Evolutionary conservation across 2,329 filamentous ascomycete species (phyloP).

Genomic region (Ophiostoma angusticollis): DNA sequence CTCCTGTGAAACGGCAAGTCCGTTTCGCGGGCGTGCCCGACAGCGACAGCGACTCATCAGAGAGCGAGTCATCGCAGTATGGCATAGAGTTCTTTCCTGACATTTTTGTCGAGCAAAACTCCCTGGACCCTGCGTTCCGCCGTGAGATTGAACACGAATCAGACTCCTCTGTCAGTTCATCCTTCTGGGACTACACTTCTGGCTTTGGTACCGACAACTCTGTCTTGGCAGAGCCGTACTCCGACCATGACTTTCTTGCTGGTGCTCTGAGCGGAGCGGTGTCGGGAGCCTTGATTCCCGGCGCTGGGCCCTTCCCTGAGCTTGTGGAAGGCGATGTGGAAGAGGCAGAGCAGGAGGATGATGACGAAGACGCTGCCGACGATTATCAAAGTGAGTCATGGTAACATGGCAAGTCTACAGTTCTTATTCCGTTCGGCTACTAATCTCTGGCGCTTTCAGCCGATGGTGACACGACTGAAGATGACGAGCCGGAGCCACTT

Average conservation of each 20-base stretch:
- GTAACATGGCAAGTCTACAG: not conserved
- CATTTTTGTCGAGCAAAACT: constrained; percentile 64
- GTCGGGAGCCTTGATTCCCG: not conserved
- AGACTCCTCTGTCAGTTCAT: constrained; percentile 43
- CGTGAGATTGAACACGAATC: constrained; percentile 59
- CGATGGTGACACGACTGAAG: constrained; percentile 50
- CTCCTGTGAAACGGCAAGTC: constrained; percentile 47
- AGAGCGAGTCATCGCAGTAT: constrained; percentile 44
- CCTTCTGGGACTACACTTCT: constrained; percentile 51
- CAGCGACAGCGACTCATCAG: constrained; percentile 52
- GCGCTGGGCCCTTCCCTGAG: not conserved
- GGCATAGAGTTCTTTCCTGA: constrained; percentile 58
- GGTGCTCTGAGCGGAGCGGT: not conserved
- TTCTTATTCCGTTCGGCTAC: constrained; percentile 18
- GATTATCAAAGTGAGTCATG: constrained; percentile 46
- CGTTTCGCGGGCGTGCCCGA: constrained; percentile 57
- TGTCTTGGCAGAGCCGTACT: constrained; percentile 18
- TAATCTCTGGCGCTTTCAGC: constrained; percentile 30
- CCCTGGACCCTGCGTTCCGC: constrained; percentile 58
- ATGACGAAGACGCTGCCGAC: constrained; percentile 31
- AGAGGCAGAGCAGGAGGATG: not conserved
- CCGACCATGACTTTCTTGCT: constrained; percentile 20
- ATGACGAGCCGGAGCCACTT: constrained; percentile 39
- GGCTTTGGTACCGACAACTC: constrained; percentile 23
- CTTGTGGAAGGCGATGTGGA: not conserved